Conservation (phyloP, 2,329 filamentous ascomycete genomes). For the Xylariaceae sp. region DNA sequence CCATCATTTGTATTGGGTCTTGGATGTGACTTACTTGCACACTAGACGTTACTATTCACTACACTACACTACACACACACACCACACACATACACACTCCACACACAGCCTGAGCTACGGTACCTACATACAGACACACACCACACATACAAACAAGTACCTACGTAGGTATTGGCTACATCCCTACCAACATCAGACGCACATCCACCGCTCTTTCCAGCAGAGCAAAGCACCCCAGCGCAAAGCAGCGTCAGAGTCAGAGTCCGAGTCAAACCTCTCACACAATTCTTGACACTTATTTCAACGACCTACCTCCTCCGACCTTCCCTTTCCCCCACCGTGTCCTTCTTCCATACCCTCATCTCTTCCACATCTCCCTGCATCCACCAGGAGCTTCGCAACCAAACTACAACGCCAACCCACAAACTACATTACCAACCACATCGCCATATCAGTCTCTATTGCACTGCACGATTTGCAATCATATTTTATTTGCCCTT, state of each 20-base stretch:
- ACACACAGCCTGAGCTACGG: too few relatives aligned
- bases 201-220: slow-evolving; percentile 41
- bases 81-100: too few relatives aligned
- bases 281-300: slow-evolving; percentile 29
- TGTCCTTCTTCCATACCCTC: not conserved
- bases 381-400: not conserved
- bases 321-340: slow-evolving; percentile 10
- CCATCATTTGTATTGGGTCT: slow-evolving; percentile 23
- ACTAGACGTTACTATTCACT: too few relatives aligned
- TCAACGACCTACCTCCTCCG: slow-evolving; percentile 20
- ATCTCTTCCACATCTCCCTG: slow-evolving; percentile 5
- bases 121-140: too few relatives aligned
- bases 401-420: not conserved
- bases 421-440: not conserved
- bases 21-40: slow-evolving; percentile 10
- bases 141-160: not conserved
- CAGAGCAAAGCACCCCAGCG: slow-evolving; percentile 21
- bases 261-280: slow-evolving; percentile 21
- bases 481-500: slow-evolving; percentile 12
- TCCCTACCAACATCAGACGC: slow-evolving; percentile 12
- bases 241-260: slow-evolving; percentile 20
- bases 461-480: slow-evolving; percentile 9
- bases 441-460: slow-evolving; percentile 17
- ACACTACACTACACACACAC: too few relatives aligned
- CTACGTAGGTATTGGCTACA: not conserved